Evolutionary conservation across 108 stramenopile species (phyloP).

Genomic region (Cyclostephanos tholiformis): DNA sequence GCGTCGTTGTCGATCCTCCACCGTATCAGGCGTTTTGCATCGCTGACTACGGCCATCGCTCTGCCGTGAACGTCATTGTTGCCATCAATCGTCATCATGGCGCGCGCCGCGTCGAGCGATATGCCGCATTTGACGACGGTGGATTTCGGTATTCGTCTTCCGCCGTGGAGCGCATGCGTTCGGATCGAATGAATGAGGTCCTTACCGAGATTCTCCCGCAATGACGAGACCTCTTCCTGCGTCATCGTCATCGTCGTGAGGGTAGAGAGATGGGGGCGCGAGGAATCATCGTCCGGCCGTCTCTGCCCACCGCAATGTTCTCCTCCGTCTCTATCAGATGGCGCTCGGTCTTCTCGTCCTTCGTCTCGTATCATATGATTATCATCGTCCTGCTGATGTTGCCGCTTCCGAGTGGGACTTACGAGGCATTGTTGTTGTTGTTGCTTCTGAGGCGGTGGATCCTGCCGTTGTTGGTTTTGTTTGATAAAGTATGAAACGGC

Average conservation of each 20-base stretch:
- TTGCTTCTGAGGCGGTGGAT: not conserved
- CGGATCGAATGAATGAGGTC: constrained; percentile 4
- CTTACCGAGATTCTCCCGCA: constrained; percentile 1
- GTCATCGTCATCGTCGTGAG: not conserved
- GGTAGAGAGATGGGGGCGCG: not conserved
- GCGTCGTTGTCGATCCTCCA: constrained; percentile 8
- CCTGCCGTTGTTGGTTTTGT: not conserved
- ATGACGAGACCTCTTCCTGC: not conserved
- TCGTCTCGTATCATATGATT: not conserved
- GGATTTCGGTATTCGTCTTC: constrained; percentile 14
- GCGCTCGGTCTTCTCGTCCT: not conserved
- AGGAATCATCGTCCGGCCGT: not conserved
- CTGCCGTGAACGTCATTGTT: not conserved
- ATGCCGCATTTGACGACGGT: constrained; percentile 3
- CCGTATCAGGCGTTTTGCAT: constrained; percentile 15
- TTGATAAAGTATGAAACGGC: not conserved
- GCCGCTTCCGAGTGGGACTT: not conserved
- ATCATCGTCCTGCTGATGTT: not conserved
- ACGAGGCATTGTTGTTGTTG: not conserved
- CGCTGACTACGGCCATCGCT: not conserved
- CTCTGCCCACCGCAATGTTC: not conserved
- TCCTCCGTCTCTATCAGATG: not conserved
- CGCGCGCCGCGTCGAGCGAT: not conserved
- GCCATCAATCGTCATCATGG: constrained; percentile 4
- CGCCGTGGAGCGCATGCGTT: constrained; percentile 12